phyloP scores from a whole-genome alignment of 805 yeast genomes.

The Wickerhamiella lipophila region DNA sequence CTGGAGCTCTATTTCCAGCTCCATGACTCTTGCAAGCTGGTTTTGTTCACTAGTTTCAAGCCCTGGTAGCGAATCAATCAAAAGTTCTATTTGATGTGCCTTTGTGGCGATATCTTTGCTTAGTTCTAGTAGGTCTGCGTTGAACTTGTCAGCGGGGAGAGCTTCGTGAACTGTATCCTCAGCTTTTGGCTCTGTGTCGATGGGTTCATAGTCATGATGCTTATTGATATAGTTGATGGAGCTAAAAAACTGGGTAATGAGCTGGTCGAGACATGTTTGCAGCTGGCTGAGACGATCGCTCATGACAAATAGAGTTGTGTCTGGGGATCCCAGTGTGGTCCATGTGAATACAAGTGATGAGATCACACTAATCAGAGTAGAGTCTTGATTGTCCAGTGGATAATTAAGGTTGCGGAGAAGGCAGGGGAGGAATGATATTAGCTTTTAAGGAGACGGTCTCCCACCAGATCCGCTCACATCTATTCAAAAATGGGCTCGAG shows the following conservation, averaged over 20 bases:
- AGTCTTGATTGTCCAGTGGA: too few relatives aligned
- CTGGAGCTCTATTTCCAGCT: slow-evolving; percentile 48
- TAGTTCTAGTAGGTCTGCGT: slow-evolving; percentile 51
- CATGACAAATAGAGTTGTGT: neutral
- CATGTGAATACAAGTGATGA: too few relatives aligned
- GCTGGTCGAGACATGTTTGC: slow-evolving; percentile 71
- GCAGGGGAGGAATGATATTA: too few relatives aligned
- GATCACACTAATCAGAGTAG: too few relatives aligned
- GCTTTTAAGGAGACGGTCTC: too few relatives aligned
- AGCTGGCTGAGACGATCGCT: slow-evolving; percentile 74
- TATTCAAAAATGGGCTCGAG: neutral
- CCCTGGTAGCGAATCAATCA: slow-evolving; percentile 85
- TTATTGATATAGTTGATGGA: slow-evolving; percentile 41
- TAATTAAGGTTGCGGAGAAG: too few relatives aligned
- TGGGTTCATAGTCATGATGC: slow-evolving; percentile 49
- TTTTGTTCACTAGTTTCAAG: slow-evolving; percentile 70
- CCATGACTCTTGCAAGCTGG: slow-evolving; percentile 53
- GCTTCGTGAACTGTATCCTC: slow-evolving; percentile 40
- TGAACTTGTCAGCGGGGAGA: slow-evolving; percentile 22
- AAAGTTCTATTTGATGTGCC: slow-evolving; percentile 70
- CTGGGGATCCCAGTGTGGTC: too few relatives aligned
- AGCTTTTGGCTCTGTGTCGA: slow-evolving; percentile 42
- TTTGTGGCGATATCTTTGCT: slow-evolving; percentile 76
- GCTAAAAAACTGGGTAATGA: slow-evolving; percentile 29
- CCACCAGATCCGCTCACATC: too few relatives aligned